These are phyloP conservation scores for Solanum paucissectum DNA, from an alignment of 257 asterid genomes.

Conservation along the genomic window DNA sequence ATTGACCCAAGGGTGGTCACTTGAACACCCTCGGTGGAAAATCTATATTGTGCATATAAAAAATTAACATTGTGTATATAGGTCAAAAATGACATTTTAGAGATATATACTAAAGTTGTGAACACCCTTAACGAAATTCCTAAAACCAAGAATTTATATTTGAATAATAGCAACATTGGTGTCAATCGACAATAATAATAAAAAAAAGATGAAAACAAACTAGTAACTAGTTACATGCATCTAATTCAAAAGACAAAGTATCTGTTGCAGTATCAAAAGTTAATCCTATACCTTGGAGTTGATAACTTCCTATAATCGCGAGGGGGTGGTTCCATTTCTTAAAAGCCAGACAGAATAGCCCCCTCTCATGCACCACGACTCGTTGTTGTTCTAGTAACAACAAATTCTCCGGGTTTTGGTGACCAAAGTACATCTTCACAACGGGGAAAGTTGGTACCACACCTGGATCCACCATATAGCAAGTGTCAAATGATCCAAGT, in stretches of 20 bases:
- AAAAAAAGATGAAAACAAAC: neutral
- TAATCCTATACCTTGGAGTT: neutral
- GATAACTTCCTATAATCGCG: neutral
- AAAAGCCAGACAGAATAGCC: neutral
- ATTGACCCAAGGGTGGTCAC: neutral
- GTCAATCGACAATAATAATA: too few species aligned
- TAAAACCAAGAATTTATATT: too few species aligned
- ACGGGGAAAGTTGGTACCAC: neutral
- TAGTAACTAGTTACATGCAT: neutral
- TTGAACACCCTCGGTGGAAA: too few species aligned
- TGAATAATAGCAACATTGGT: too few species aligned
- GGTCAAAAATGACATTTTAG: too few species aligned
- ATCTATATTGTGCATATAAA: too few species aligned
- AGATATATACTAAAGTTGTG: too few species aligned
- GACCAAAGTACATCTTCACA: neutral
- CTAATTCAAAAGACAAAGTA: neutral
- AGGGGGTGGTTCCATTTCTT: accelerated
- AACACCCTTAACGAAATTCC: too few species aligned
- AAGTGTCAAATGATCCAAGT: neutral
- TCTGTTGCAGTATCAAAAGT: neutral
- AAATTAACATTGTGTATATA: too few species aligned
- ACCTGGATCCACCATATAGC: neutral
- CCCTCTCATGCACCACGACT: neutral
- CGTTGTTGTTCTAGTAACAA: neutral
- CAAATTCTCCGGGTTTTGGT: accelerated